phyloP scores from a whole-genome alignment of 306 rosid species.

The Dalbergia cochinchinensis region DNA sequence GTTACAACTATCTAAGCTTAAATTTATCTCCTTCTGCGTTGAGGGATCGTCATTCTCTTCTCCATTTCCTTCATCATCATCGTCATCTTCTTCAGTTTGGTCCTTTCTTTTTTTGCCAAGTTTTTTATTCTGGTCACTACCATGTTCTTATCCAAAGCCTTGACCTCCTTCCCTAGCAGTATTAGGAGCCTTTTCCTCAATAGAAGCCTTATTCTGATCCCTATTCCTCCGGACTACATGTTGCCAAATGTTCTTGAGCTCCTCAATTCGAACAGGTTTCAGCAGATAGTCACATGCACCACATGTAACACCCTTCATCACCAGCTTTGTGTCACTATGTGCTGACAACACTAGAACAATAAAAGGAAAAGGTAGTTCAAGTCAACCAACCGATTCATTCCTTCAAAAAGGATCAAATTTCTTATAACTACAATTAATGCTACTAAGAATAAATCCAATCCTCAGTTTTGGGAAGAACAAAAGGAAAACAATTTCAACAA shows the following conservation, averaged over 20 bases:
- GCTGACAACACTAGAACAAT: conserved; percentile 77
- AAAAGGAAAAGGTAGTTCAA: conserved; percentile 26
- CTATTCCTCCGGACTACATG: conserved; percentile 75
- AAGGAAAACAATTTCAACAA: not conserved
- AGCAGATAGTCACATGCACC: conserved; percentile 89
- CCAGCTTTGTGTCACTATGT: conserved; percentile 77
- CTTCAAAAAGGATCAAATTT: not conserved
- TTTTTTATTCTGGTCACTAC: conserved; percentile 55
- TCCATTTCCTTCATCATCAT: conserved; percentile 61
- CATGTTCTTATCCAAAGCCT: conserved; percentile 48
- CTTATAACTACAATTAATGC: not conserved
- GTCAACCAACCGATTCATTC: conserved; percentile 25
- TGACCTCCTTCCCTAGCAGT: conserved; percentile 54
- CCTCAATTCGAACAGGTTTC: conserved; percentile 83
- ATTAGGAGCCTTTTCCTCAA: conserved; percentile 49
- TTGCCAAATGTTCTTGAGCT: conserved; percentile 94
- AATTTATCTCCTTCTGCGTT: too few relatives aligned
- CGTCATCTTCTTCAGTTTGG: conserved; percentile 72
- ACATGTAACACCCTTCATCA: conserved; percentile 81
- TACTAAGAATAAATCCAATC: not conserved
- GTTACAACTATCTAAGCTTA: too few relatives aligned
- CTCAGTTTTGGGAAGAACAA: not conserved
- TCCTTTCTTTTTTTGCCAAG: conserved; percentile 69
- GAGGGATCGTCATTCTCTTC: conserved; percentile 72
- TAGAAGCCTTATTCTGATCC: conserved; percentile 54